Conservation (phyloP, 805 yeast species). For the Kodamaea laetipori region DNA sequence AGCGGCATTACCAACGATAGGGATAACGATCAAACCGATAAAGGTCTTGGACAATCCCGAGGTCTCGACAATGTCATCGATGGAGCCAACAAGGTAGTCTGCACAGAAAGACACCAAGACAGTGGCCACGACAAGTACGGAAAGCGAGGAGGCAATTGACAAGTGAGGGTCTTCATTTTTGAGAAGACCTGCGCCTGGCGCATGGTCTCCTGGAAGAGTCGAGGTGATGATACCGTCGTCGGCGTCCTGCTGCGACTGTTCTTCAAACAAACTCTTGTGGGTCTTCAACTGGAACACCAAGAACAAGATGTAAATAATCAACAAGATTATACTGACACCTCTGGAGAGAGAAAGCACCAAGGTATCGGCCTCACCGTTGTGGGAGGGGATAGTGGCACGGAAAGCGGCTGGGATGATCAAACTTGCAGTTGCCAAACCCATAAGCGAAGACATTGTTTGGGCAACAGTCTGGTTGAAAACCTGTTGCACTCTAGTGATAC, state of each 20-base stretch:
- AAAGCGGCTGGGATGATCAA: constrained; percentile 94
- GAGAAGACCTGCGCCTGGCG: constrained; percentile 21
- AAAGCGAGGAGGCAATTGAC: constrained; percentile 54
- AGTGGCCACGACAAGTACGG: constrained; percentile 64
- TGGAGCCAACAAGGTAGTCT: constrained; percentile 89
- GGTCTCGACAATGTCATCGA: constrained; percentile 80
- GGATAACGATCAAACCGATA: constrained; percentile 89
- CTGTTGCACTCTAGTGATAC: constrained; percentile 82
- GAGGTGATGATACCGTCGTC: constrained; percentile 43
- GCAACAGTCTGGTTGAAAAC: constrained; percentile 94
- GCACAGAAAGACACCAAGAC: constrained; percentile 86
- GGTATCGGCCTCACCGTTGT: constrained; percentile 37
- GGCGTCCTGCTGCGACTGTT: constrained; percentile 27
- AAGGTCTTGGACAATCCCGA: constrained; percentile 93
- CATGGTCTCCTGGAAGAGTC: constrained; percentile 28
- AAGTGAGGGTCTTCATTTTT: constrained; percentile 41
- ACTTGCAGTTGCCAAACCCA: constrained; percentile 89
- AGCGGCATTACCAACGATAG: constrained; percentile 98
- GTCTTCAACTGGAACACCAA: constrained; percentile 87
- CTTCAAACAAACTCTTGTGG: constrained; percentile 76
- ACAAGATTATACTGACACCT: constrained; percentile 79
- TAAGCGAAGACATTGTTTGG: constrained; percentile 92
- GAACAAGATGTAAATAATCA: constrained; percentile 75
- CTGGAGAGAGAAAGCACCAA: constrained; percentile 75
- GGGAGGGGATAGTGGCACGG: constrained; percentile 69